Conservation (phyloP, 148 eudicot genomes). For the Diospyros kaki region DNA sequence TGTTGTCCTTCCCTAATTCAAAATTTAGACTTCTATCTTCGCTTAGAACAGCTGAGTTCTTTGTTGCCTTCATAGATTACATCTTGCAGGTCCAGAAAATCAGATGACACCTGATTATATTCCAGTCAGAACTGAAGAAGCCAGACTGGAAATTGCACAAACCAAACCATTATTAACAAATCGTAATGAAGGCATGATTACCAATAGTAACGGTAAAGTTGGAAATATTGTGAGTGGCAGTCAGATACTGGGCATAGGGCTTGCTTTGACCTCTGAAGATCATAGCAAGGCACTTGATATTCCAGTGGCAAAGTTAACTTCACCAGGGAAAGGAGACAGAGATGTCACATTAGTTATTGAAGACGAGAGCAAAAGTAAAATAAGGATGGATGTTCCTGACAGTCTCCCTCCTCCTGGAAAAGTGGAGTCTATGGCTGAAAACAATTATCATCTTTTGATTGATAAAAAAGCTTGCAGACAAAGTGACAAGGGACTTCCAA, state of each 20-base stretch:
- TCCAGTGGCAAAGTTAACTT: constrained; percentile 9
- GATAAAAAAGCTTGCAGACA: constrained; percentile 8
- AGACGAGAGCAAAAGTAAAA: constrained; percentile 15
- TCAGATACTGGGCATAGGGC: constrained; percentile 8
- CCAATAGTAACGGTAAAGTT: constrained; percentile 6
- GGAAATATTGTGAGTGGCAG: constrained; percentile 8
- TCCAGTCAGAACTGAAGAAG: not conserved
- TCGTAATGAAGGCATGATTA: constrained; percentile 1
- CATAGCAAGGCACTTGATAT: constrained; percentile 7
- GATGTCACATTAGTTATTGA: constrained; percentile 6
- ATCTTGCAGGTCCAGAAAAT: constrained; percentile 14
- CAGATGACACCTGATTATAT: constrained; percentile 9
- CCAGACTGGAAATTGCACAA: not conserved
- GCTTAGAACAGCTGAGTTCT: not conserved
- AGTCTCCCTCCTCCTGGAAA: constrained; percentile 17
- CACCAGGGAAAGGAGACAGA: not conserved
- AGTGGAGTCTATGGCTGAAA: constrained; percentile 41
- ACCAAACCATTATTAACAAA: not conserved
- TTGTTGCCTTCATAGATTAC: not conserved
- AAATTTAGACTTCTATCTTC: not conserved
- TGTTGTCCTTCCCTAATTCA: not conserved
- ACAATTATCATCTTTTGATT: constrained; percentile 22
- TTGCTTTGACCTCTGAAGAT: constrained; percentile 10
- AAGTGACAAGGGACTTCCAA: constrained; percentile 11
- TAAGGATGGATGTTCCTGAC: not conserved